Conservation (phyloP, 140 eudicot genomes). For the Flaveria floridana region DNA sequence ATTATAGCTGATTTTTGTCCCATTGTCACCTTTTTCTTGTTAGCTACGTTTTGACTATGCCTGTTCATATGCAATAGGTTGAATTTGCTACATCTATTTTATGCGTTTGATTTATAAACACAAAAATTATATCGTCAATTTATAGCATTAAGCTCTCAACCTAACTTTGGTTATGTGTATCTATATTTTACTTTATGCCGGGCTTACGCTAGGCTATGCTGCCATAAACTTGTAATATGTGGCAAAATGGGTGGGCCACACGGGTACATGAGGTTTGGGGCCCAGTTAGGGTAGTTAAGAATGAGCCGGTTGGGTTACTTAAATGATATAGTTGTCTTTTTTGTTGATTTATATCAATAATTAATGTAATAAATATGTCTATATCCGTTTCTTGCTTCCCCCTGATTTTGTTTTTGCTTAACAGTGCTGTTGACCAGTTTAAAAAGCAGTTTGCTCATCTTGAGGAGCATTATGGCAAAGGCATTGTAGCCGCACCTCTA, state of each 20-base stretch:
- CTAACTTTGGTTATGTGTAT: too few species aligned
- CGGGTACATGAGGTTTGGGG: too few species aligned
- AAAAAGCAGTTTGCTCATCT: slow-evolving; percentile 64
- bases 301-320: too few species aligned
- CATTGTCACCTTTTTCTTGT: not conserved
- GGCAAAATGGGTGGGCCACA: too few species aligned
- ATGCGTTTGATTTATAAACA: not conserved
- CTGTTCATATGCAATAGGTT: not conserved
- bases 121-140: too few species aligned
- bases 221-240: too few species aligned
- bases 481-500: slow-evolving; percentile 49
- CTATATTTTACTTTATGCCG: too few species aligned
- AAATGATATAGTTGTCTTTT: not conserved
- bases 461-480: slow-evolving; percentile 61
- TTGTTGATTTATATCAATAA: not conserved
- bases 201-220: too few species aligned
- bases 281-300: too few species aligned
- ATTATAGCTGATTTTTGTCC: not conserved
- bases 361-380: not conserved
- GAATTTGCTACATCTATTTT: not conserved
- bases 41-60: not conserved
- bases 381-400: not conserved
- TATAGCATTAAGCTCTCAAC: too few species aligned
- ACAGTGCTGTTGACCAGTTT: slow-evolving; percentile 62
- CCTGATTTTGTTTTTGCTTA: not conserved